A percentile compares a stretch with the other conserved stretches of the same genome.
Conservation (phyloP, 177 flowering plant genomes). For the Vitis hybrid region DNA sequence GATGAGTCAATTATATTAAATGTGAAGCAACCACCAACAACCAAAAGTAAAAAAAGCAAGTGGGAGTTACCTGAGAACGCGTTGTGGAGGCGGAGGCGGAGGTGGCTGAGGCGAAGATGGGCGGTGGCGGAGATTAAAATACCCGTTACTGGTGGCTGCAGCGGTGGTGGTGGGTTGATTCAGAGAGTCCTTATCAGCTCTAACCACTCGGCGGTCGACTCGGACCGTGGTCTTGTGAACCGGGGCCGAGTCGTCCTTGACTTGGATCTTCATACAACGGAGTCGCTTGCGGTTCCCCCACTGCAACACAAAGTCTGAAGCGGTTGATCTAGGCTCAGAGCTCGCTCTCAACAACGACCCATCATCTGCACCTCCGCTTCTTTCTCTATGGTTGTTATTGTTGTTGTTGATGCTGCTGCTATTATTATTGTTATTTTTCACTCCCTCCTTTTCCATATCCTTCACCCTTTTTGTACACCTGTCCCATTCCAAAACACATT, state of each 20-base stretch:
- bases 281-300: slow-evolving; percentile 88
- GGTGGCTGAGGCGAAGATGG: slow-evolving; percentile 35
- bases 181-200: slow-evolving; percentile 38
- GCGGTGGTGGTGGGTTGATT: slow-evolving; percentile 12
- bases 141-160: slow-evolving; percentile 22
- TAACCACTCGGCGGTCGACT: slow-evolving; percentile 55
- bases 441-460: slow-evolving; percentile 42
- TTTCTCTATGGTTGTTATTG: slow-evolving; percentile 9
- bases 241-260: slow-evolving; percentile 32
- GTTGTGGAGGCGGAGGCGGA: slow-evolving; percentile 45
- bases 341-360: slow-evolving; percentile 21
- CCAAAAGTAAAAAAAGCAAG: background rate
- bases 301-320: slow-evolving; percentile 68
- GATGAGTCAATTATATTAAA: too few species aligned
- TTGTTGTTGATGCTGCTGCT: slow-evolving; percentile 7
- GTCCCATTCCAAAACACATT: slow-evolving; percentile 17
- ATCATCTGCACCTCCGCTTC: slow-evolving; percentile 19
- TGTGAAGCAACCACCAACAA: too few species aligned
- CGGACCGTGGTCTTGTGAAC: slow-evolving; percentile 42
- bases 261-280: slow-evolving; percentile 74
- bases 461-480: slow-evolving; percentile 12
- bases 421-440: slow-evolving; percentile 22
- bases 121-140: slow-evolving; percentile 57
- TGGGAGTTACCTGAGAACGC: slow-evolving; percentile 54
- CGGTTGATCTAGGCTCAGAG: slow-evolving; percentile 22